phyloP scores from a whole-genome alignment of 2,329 filamentous ascomycete species.

The Macroventuria anomochaeta region DNA sequence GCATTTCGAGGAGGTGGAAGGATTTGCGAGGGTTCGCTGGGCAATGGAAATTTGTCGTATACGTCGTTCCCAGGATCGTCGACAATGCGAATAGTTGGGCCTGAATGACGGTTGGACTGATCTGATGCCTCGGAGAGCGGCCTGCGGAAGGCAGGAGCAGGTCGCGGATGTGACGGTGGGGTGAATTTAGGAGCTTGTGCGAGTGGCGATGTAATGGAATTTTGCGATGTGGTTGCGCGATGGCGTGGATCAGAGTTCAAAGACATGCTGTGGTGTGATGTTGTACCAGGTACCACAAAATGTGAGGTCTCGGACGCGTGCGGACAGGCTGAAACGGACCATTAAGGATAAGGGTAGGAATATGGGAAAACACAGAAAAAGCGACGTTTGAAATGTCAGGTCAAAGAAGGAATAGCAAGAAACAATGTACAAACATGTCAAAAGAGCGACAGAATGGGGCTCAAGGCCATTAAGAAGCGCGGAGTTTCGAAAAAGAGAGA shows the following conservation, averaged over 20 bases:
- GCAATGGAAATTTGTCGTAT: conserved; percentile 51
- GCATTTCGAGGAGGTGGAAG: conserved; percentile 48
- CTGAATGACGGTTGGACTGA: conserved; percentile 47
- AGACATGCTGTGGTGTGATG: conserved; percentile 41
- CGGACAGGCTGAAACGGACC: conserved; percentile 33
- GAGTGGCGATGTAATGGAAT: conserved; percentile 33
- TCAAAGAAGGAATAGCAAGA: conserved; percentile 45
- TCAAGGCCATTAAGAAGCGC: conserved; percentile 45
- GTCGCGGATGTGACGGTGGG: conserved; percentile 34
- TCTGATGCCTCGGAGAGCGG: conserved; percentile 50
- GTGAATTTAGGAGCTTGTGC: conserved; percentile 40
- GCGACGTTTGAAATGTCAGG: conserved; percentile 28
- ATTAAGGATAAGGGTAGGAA: conserved; percentile 41
- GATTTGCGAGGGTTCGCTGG: conserved; percentile 49
- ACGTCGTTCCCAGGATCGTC: conserved; percentile 44
- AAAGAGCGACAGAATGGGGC: conserved; percentile 45
- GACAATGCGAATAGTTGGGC: conserved; percentile 51
- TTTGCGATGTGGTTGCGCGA: conserved; percentile 35
- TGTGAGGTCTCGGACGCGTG: conserved; percentile 30
- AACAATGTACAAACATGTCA: conserved; percentile 42
- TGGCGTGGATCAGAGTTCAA: conserved; percentile 29
- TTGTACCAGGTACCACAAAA: conserved; percentile 31
- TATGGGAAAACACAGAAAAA: conserved; percentile 26
- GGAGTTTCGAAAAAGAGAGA: conserved; percentile 36
- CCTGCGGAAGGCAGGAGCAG: conserved; percentile 42